Evolutionary conservation across 2,329 filamentous ascomycete species (phyloP), one percentile per base, ranked within the genome.

Genomic region (Calonectria hongkongensis): DNA sequence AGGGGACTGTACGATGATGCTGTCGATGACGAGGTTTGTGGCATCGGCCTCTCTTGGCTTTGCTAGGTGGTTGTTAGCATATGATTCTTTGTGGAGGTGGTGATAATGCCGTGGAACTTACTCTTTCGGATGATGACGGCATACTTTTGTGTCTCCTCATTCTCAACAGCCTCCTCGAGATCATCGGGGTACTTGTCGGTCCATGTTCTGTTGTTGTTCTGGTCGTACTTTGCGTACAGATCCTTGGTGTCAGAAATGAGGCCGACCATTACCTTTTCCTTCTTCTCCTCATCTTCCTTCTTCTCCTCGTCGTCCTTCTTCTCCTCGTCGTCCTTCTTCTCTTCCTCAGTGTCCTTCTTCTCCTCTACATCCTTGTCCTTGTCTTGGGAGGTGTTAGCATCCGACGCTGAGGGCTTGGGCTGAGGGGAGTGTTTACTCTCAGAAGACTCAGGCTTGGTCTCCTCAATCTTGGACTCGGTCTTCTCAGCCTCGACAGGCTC

Each of bases 1-100:
- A 1, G 91, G 90, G 25, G 89, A 92, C 81, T 94, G 92, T 7
- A 94, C 83, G 54, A 93, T 86, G 71, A 94, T 89, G 58, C 89
- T 92, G 77, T 93, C 87, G 28, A 92, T 87, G 67, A 89, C 84
- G 39, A 93, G 87, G 56, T 92, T 92, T 69, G 89, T 87, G 33
- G 90, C 89, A 79, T 92, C 88, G 58, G 86, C 87, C 76, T 87
- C 87, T 82, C 89, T 90, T 68, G 87, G 84, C 70, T 82, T 82
- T 39, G 76, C 80, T 81, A 28, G 10, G 15, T 9, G 16, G n/a
- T 10, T 6, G 9, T 56, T 74, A 50, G 72, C 54, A 3, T 48
- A 16, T 2, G 6, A 1, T n/a, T 41, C 28, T 7, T 43, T 18
- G 16, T 21, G 16, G 4, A 10, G 16, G 13, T 30, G 7, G 41